A percentile compares a stretch with the other conserved stretches of the same genome.
Evolutionary conservation across 345 rosid species (phyloP).

Genomic region (Eucalyptus camaldulensis): DNA sequence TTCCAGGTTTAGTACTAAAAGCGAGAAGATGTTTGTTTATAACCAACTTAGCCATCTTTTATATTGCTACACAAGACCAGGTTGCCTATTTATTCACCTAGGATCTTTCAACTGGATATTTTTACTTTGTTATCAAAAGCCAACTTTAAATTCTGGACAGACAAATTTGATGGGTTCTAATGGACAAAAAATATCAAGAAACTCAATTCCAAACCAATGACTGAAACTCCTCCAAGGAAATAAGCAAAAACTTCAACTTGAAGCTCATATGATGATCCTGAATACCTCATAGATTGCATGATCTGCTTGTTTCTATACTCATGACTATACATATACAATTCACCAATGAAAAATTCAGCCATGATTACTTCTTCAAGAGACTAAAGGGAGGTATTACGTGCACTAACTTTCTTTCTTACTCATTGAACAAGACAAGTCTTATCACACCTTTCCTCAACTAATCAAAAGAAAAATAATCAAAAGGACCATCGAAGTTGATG

Average conservation of each 20-base stretch:
- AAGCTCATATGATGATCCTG: background rate
- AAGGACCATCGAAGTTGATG: background rate
- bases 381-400: background rate
- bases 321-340: background rate
- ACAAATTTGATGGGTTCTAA: background rate
- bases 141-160: background rate
- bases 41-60: background rate
- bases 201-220: background rate
- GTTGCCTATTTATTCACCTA: background rate
- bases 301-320: background rate
- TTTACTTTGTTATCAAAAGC: background rate
- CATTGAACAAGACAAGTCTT: background rate
- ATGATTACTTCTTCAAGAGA: background rate
- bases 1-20: background rate
- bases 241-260: background rate
- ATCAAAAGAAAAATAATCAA: background rate
- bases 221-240: background rate
- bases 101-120: background rate
- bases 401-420: background rate
- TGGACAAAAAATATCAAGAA: background rate
- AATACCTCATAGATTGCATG: background rate
- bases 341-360: background rate
- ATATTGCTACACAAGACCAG: background rate
- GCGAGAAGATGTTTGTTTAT: background rate
- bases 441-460: background rate